These are phyloP conservation scores for Fusarium nurragi DNA, from an alignment of 2,329 filamentous ascomycete species.

Conservation along the genomic window DNA sequence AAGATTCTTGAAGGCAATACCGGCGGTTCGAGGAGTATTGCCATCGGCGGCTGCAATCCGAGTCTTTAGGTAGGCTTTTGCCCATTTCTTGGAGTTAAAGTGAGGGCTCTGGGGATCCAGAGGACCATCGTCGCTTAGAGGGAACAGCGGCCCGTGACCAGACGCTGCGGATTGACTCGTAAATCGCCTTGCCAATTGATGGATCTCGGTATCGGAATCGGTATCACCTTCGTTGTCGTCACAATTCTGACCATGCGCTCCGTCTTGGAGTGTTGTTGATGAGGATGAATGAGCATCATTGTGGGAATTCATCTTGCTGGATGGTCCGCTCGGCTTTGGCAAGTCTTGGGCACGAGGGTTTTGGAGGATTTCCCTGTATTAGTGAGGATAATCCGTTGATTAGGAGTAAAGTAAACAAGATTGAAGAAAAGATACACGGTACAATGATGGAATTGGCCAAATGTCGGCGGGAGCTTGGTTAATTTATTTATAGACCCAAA, in stretches of 20 bases:
- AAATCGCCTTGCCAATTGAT: slow-evolving; percentile 22
- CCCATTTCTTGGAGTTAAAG: slow-evolving; percentile 56
- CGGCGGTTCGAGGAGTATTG: slow-evolving; percentile 64
- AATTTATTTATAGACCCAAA: no score
- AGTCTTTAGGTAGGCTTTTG: slow-evolving; percentile 49
- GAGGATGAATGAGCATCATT: neutral
- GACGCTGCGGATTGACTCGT: slow-evolving; percentile 20
- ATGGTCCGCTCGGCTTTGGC: neutral
- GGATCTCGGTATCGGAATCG: slow-evolving; percentile 4
- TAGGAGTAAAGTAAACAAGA: no score
- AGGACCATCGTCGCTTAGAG: slow-evolving; percentile 20
- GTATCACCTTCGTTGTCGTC: neutral
- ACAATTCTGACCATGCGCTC: neutral
- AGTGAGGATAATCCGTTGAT: no score
- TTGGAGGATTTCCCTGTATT: no score
- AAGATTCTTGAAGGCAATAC: slow-evolving; percentile 71
- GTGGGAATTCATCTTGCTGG: neutral
- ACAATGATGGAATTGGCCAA: no score
- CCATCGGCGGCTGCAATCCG: slow-evolving; percentile 51
- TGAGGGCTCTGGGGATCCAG: slow-evolving; percentile 53
- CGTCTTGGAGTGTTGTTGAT: neutral
- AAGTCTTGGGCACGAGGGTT: no score
- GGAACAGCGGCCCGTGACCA: slow-evolving; percentile 31
- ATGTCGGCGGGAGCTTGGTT: no score
- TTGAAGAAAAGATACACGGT: no score